Evolutionary conservation across 2,329 filamentous ascomycete species (phyloP), one percentile per base, ranked within the genome.

Genomic region (Aspergillus thermomutatus): DNA sequence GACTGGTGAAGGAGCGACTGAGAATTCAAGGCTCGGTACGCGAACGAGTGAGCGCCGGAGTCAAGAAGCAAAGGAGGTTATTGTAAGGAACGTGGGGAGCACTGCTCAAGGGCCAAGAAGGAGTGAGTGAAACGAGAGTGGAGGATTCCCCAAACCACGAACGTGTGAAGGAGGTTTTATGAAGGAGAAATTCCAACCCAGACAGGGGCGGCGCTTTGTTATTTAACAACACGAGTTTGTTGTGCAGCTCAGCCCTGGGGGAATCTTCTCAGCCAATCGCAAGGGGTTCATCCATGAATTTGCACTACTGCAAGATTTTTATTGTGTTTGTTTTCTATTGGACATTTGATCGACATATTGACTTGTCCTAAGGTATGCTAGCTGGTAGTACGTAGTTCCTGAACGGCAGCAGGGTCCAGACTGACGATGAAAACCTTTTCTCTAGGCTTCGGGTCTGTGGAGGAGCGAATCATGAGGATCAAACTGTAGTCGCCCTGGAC

Each of bases 71-170:
- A 49, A 50, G 49, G 43, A 40, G 48, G 52, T 27, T 50, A 37
- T 41, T 26, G 57, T 65, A 70, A 65, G 55, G 66, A 71, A 58
- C 57, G 66, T 69, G 60, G 58, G 51, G 68, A 69, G 69, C 65
- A 45, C 64, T 64, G 67, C 67, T 70, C 64, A 58, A 51, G 54
- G 46, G 45, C 51, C 59, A 60, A 56, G 34, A 34, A 57, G 51
- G 21, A 54, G 59, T 53, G 56, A 63, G 49, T 52, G 56, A 54
- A 46, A 59, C 58, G 56, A 58, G 54, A 59, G 55, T 50, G 54
- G 54, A 62, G 56, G 60, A 53, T 34, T 19, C 40, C 28, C 49
- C 27, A 45, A 49, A 47, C 43, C 55, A 45, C 41, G 57, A 57
- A 59, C 51, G 50, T 49, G 26, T 40, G 40, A 50, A 53, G 51